phyloP scores from a whole-genome alignment of 2,329 filamentous ascomycete genomes.

The Westerdykella ornata region DNA sequence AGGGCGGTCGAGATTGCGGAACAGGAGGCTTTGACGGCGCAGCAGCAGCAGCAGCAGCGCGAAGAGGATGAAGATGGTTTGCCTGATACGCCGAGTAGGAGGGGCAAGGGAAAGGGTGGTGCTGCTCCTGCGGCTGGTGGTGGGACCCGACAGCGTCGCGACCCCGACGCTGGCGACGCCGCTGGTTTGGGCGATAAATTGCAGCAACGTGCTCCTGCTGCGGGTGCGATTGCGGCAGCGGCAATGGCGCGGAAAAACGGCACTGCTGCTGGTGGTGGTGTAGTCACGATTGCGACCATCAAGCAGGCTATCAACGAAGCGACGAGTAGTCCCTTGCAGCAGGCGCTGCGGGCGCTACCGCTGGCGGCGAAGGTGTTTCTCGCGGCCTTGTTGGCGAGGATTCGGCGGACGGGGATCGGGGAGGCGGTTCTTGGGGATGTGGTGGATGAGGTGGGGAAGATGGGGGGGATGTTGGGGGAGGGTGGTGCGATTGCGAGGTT shows the following conservation, averaged over 20 bases:
- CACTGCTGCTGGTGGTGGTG: no score
- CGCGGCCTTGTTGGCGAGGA: slow-evolving; percentile 69
- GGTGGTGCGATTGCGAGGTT: slow-evolving; percentile 55
- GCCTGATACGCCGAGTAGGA: slow-evolving; percentile 59
- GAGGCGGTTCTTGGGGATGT: slow-evolving; percentile 88
- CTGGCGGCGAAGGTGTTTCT: slow-evolving; percentile 79
- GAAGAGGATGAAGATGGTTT: slow-evolving; percentile 30
- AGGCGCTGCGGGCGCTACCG: slow-evolving; percentile 76
- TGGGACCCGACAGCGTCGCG: no score
- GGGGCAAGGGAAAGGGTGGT: slow-evolving; percentile 32
- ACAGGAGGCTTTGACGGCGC: slow-evolving; percentile 48
- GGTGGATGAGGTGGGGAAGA: slow-evolving; percentile 72
- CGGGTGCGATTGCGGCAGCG: slow-evolving; percentile 1
- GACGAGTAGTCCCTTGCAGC: slow-evolving; percentile 84
- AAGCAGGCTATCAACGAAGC: slow-evolving; percentile 94
- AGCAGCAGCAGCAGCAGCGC: slow-evolving; percentile 17
- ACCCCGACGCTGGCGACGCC: slow-evolving; percentile 10
- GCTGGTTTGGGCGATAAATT: slow-evolving; percentile 16
- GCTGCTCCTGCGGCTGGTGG: slow-evolving; percentile 10
- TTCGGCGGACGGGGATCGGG: slow-evolving; percentile 73
- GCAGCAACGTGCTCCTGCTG: slow-evolving; percentile 16
- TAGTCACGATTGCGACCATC: slow-evolving; percentile 87
- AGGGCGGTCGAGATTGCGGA: slow-evolving; percentile 94
- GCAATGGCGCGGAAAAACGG: slow-evolving; percentile 14
- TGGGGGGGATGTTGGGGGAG: slow-evolving; percentile 53